Base-by-base conservation (phyloP, 257 asterid genomes). In the Haberlea rhodopensis region DNA sequence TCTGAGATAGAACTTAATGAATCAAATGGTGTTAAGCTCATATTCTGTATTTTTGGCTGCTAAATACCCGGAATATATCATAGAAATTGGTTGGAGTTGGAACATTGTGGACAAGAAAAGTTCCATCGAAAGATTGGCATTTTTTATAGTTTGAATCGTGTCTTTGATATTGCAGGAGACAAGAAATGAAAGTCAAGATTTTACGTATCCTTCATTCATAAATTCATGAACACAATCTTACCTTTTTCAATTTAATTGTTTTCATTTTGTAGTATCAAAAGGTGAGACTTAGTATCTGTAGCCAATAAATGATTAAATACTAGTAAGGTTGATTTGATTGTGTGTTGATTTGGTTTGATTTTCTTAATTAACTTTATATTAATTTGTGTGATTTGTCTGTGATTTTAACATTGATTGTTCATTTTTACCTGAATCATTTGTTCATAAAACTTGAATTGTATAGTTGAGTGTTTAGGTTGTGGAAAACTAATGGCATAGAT, bases 121-220 rank as follows among this genome's bases (percentile, higher is more conserved):
- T 20, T 23, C 53, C 9, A 3, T 10, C 43, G 28, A 45, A 23
- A 5, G 25, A 25, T 20, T 27, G 43, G 26, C 51, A 46, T 13
- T 24, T 4, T 10, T 53, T 22, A 24, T 37, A 1, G 10, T 15
- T 59, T 60, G n/a, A n/a, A n/a, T n/a, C n/a, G n/a, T 69, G 61
- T 31, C 60, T 55, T 27, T 63, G 66, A 37, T 72, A 52, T 71
- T 74, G 84, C 88, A 88, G 94, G 82, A 51, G 28, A 69, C 27
- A 70, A 59, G 80, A 73, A 73, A 86, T 89, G 95, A 89, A 87
- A 72, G 96, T 90, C 71, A 90, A 87, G 83, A 85, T 90, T 72
- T 53, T 85, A 46, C 86, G 92, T 85, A 90, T 87, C 95, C 96
- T 90, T 72, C 31, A 28, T 31, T 26, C 10, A 0, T 66, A 25